phyloP scores from a whole-genome alignment of 1,284 basidiomycete genomes.

The Irpex sp. region DNA sequence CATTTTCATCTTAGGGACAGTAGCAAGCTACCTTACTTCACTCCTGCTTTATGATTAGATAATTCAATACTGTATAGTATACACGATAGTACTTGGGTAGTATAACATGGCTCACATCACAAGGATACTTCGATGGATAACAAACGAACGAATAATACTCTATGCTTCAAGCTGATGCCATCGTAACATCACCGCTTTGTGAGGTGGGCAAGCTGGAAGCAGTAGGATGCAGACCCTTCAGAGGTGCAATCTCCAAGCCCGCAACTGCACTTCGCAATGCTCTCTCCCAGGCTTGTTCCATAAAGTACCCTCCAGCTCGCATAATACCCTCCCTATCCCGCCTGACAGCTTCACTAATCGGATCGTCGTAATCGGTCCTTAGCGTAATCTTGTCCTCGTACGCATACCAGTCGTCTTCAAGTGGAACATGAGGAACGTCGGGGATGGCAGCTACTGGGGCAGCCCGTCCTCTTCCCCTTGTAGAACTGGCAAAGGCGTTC shows the following conservation, averaged over 20 bases:
- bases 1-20: background rate
- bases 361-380: constrained; percentile 59
- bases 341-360: constrained; percentile 70
- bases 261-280: constrained; percentile 77
- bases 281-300: constrained; percentile 85
- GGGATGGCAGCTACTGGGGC: constrained; percentile 52
- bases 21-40: background rate
- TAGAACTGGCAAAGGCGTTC: constrained; percentile 41
- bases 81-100: background rate
- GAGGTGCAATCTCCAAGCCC: constrained; percentile 58
- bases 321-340: constrained; percentile 78
- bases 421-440: constrained; percentile 72
- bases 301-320: constrained; percentile 80
- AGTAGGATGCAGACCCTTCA: constrained; percentile 20
- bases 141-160: no score
- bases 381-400: constrained; percentile 68
- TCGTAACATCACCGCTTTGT: constrained; percentile 31
- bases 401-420: constrained; percentile 72
- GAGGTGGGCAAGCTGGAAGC: constrained; percentile 13
- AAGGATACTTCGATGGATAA: no score
- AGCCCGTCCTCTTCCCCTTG: constrained; percentile 54
- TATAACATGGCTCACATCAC: background rate
- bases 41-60: background rate
- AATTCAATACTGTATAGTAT: background rate
- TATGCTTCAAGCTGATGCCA: constrained; percentile 27